A percentile compares a stretch with the other conserved stretches of the same genome.
These are phyloP conservation scores for Fusarium acutatum DNA, from an alignment of 2,329 filamentous ascomycete genomes.

Conservation along the genomic window DNA sequence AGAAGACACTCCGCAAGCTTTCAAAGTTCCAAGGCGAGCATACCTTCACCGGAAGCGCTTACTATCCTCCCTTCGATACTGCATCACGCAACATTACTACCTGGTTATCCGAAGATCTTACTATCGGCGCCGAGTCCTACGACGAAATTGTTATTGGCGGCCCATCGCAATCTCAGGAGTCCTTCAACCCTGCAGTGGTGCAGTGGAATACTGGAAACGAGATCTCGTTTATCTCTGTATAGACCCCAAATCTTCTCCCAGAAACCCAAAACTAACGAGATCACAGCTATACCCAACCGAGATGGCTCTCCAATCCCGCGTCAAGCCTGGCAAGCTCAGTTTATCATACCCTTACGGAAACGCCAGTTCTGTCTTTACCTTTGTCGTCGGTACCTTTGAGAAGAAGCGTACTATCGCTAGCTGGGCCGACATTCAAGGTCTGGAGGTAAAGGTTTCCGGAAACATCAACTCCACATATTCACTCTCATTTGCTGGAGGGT, in stretches of 20 bases:
- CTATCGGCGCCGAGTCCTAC: slow-evolving; percentile 68
- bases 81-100: slow-evolving; percentile 66
- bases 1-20: slow-evolving; percentile 51
- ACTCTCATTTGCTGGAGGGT: slow-evolving; percentile 49
- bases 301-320: slow-evolving; percentile 22
- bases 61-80: slow-evolving; percentile 66
- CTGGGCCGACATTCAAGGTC: slow-evolving; percentile 59
- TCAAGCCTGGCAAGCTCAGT: slow-evolving; percentile 46
- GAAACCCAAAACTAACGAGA: slow-evolving; percentile 45
- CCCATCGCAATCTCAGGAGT: slow-evolving; percentile 56
- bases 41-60: slow-evolving; percentile 60
- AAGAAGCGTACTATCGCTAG: slow-evolving; percentile 53
- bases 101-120: slow-evolving; percentile 65
- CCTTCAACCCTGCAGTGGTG: slow-evolving; percentile 67
- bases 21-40: slow-evolving; percentile 61
- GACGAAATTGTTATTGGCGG: slow-evolving; percentile 65
- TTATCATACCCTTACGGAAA: slow-evolving; percentile 64
- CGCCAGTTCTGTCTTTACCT: slow-evolving; percentile 57
- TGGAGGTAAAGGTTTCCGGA: slow-evolving; percentile 55
- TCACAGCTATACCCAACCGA: slow-evolving; percentile 51
- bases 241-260: background rate
- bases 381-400: slow-evolving; percentile 59
- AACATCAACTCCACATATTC: slow-evolving; percentile 55
- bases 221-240: slow-evolving; percentile 41
- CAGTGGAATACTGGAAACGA: slow-evolving; percentile 62